phyloP scores from a whole-genome alignment of 495 filamentous ascomycete genomes.

The Penicillium paradoxum region DNA sequence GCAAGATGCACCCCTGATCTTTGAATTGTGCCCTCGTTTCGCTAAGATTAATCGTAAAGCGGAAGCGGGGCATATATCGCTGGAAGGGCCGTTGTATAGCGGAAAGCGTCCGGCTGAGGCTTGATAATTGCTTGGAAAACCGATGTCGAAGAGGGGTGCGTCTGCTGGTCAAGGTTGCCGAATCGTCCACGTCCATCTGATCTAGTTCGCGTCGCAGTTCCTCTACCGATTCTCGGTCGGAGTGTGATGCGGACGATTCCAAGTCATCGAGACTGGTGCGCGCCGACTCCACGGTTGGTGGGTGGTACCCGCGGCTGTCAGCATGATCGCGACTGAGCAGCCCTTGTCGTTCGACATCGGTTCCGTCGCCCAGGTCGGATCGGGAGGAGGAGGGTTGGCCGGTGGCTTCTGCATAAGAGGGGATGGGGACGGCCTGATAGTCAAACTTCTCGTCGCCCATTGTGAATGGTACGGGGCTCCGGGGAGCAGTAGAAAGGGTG shows the following conservation, averaged over 20 bases:
- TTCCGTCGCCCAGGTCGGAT: slow-evolving; percentile 55
- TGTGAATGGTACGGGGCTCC: slow-evolving; percentile 28
- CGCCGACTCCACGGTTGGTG: slow-evolving; percentile 70
- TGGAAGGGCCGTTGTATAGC: slow-evolving; percentile 52
- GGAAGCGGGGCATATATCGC: slow-evolving; percentile 41
- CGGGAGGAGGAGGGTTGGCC: slow-evolving; percentile 58
- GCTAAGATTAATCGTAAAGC: slow-evolving; percentile 32
- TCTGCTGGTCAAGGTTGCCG: slow-evolving; percentile 38
- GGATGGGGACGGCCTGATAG: slow-evolving; percentile 75
- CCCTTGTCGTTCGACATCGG: slow-evolving; percentile 59
- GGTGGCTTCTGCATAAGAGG: slow-evolving; percentile 89
- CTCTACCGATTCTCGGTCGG: slow-evolving; percentile 48
- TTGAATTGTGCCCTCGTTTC: slow-evolving; percentile 25
- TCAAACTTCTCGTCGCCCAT: slow-evolving; percentile 59
- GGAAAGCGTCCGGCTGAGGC: slow-evolving; percentile 50
- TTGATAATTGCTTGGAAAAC: slow-evolving; percentile 53
- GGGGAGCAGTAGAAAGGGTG: slow-evolving; percentile 31
- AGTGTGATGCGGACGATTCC: slow-evolving; percentile 38
- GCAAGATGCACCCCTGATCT: slow-evolving; percentile 50
- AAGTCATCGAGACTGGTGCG: slow-evolving; percentile 58
- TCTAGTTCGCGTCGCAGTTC: slow-evolving; percentile 73
- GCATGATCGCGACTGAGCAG: slow-evolving; percentile 42
- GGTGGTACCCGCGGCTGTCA: slow-evolving; percentile 55
- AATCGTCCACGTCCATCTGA: slow-evolving; percentile 85
- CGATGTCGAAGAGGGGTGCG: slow-evolving; percentile 39